Evolutionary conservation across 371 early-diverging fungal genomes (phyloP), one percentile per base, ranked within the genome.

Genomic region (Lichtheimia hyalospora): DNA sequence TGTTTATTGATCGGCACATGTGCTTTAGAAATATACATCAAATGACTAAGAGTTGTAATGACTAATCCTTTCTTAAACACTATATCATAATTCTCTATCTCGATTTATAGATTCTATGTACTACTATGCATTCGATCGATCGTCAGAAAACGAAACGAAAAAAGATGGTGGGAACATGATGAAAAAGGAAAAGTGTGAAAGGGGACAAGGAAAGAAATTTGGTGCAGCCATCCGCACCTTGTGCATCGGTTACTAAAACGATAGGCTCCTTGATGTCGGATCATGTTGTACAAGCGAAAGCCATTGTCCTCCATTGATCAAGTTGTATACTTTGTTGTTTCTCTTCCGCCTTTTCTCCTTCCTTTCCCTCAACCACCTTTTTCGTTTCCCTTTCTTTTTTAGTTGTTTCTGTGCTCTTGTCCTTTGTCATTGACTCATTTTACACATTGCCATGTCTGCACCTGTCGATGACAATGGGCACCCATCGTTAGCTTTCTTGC

Each of bases 381-480:
- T 34, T 42, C 48, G 15, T 12, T 41, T 42, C 48, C 42, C 54
- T 41, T 54, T 24, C 42, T 57, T 43, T 21, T 46, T 14, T 58
- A 39, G 40, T 39, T 59, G 44, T n/a, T 48, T 25, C 28, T 50
- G 43, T 50, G 2, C 34, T 58, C 16, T 49, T 49, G 48, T 52
- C 39, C 16, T 63, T 44, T 39, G 16, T 52, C 56, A 23, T 49
- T 62, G 40, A 16, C 50, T 7, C n/a, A 28, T 13, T 34, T 27
- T 1, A 1, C n/a, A 3, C 49, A 25, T 41, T 54, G 39, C 21
- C 24, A 55, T 55, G 56, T 55, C 56, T 44, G 23, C 53, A 14
- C 46, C 52, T 49, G 49, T 60, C 12, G 61, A 60, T 25, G 61
- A 60, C 54, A 60, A 60, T 54, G 61, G 61, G 23, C 61, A 60